These are phyloP conservation scores for Codiaeum variegatum DNA, from an alignment of 441 rosid species.

Conservation along the genomic window DNA sequence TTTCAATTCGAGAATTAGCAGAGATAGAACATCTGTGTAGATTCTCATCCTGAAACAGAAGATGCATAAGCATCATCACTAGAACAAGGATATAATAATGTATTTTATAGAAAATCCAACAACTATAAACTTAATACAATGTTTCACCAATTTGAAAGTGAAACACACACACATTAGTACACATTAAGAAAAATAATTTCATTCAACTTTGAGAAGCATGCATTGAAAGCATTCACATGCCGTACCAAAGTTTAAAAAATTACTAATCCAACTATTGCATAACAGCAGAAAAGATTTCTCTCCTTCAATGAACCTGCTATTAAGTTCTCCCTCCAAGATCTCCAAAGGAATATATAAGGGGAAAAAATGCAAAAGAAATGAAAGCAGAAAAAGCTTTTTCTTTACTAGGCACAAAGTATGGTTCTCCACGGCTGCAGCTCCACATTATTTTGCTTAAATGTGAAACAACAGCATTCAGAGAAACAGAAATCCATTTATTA, in stretches of 20 bases:
- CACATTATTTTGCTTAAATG: not conserved
- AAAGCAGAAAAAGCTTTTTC: not conserved
- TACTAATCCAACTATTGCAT: not conserved
- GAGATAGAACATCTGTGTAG: conserved; percentile 92
- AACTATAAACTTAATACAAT: not conserved
- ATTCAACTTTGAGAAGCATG: not conserved
- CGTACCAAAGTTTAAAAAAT: not conserved
- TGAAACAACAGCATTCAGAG: not conserved
- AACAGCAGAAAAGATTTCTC: not conserved
- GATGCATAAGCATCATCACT: conserved; percentile 16
- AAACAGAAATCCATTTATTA: not conserved
- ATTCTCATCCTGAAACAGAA: conserved; percentile 76
- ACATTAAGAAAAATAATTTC: not conserved
- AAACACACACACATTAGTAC: not conserved
- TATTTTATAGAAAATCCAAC: conserved; percentile 3
- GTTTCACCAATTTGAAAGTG: not conserved
- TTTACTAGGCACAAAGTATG: not conserved
- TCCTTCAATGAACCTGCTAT: not conserved
- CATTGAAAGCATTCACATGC: not conserved
- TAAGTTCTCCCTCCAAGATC: not conserved
- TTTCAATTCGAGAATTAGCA: conserved; percentile 82
- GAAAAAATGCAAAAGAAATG: not conserved
- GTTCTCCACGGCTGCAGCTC: not conserved
- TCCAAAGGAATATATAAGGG: not conserved
- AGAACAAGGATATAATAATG: conserved; percentile 2